phyloP scores from a whole-genome alignment of 2,329 filamentous ascomycete species.

The Thermoascus crustaceus region DNA sequence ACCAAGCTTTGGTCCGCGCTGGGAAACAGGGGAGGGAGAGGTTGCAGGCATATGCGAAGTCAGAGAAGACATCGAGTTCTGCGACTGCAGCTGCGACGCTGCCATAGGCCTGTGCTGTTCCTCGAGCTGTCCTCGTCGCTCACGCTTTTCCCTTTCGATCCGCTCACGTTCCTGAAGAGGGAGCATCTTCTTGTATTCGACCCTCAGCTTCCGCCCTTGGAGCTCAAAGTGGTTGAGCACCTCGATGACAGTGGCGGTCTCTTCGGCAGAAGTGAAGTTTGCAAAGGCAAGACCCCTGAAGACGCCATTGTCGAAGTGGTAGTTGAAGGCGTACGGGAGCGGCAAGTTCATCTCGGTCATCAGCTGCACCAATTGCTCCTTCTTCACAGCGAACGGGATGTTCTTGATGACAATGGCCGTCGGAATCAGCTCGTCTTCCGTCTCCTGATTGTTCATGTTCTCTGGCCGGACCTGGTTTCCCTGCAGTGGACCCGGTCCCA shows the following conservation, averaged over 20 bases:
- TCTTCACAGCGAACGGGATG: constrained; percentile 96
- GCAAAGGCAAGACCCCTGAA: constrained; percentile 95
- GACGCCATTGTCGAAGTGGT: constrained; percentile 97
- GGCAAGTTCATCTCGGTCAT: constrained; percentile 94
- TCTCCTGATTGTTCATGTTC: constrained; percentile 31
- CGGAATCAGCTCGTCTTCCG: constrained; percentile 79
- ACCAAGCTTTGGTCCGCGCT: constrained; percentile 36
- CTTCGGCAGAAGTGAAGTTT: constrained; percentile 93
- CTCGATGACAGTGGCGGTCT: constrained; percentile 87
- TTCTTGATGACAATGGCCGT: constrained; percentile 99
- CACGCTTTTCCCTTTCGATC: constrained; percentile 93
- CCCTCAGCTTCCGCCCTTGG: constrained; percentile 84
- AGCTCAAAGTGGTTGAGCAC: constrained; percentile 93
- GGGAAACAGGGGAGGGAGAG: constrained; percentile 60
- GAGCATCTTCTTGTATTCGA: constrained; percentile 99
- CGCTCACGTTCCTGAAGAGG: constrained; percentile 88
- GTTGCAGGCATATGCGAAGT: constrained; percentile 55
- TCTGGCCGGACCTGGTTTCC: constrained; percentile 36
- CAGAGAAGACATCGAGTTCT: constrained; percentile 78
- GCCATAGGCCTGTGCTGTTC: constrained; percentile 81
- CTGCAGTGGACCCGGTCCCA: constrained; percentile 35
- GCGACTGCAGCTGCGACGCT: constrained; percentile 62
- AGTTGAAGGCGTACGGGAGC: constrained; percentile 97
- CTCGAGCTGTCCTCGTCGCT: constrained; percentile 89
- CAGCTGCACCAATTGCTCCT: constrained; percentile 83